Conservation (phyloP, 1,284 basidiomycete species). For the Lentinula novae-zelandiae region DNA sequence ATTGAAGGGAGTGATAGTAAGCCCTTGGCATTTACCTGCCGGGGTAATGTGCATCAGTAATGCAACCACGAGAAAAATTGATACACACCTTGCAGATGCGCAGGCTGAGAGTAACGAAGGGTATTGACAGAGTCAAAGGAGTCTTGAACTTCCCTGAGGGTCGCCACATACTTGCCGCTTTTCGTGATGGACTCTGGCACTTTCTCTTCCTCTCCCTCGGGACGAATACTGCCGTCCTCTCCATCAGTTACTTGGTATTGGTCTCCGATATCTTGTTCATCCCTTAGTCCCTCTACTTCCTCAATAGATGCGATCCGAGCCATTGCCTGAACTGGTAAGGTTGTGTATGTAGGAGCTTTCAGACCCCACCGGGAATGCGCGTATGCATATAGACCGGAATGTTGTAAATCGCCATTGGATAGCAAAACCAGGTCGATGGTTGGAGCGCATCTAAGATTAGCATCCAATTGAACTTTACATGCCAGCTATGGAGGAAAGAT, state of each 20-base stretch:
- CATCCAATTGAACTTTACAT: constrained; percentile 17
- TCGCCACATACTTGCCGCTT: constrained; percentile 64
- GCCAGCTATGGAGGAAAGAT: background rate
- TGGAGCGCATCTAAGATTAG: constrained; percentile 56
- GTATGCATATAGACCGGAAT: constrained; percentile 89
- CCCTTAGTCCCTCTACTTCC: constrained; percentile 76
- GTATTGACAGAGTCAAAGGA: constrained; percentile 93
- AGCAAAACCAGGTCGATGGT: constrained; percentile 84
- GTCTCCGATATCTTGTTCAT: constrained; percentile 67
- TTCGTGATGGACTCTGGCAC: constrained; percentile 17
- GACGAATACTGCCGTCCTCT: constrained; percentile 19
- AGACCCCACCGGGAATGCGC: constrained; percentile 87
- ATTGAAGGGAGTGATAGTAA: constrained; percentile 95
- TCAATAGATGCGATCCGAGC: constrained; percentile 86
- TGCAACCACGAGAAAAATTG: background rate
- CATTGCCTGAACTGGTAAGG: constrained; percentile 95
- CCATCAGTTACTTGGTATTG: constrained; percentile 24
- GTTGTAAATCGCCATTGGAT: constrained; percentile 89
- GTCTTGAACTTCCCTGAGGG: constrained; percentile 84
- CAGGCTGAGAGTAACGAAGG: constrained; percentile 92
- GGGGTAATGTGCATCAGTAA: background rate
- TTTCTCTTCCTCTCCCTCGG: constrained; percentile 22
- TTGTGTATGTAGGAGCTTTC: constrained; percentile 92
- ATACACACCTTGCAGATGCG: constrained; percentile 83
- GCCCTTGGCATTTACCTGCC: constrained; percentile 81